Percentiles rank a stretch among this genome's conserved stretches.
Evolutionary conservation across 495 filamentous ascomycete genomes (phyloP).

Genomic region (Daldinia vernicosa): DNA sequence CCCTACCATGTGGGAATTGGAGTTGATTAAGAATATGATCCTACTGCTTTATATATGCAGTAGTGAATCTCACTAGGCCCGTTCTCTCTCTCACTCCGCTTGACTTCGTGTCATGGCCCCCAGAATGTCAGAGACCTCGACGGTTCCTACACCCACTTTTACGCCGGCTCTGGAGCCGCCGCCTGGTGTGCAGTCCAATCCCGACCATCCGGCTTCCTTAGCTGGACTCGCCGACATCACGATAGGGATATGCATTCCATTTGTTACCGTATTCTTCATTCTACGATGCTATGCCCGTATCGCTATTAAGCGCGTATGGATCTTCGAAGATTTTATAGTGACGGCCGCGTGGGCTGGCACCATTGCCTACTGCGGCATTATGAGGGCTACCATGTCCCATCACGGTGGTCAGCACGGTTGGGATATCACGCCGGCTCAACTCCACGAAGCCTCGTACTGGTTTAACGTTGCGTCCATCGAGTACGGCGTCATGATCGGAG

Average conservation of each 20-base stretch:
- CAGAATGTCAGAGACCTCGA: slow-evolving; percentile 1
- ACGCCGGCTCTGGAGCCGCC: slow-evolving; percentile 3
- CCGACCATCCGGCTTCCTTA: background rate
- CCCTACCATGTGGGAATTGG: background rate
- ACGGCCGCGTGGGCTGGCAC: background rate
- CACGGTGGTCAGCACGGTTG: slow-evolving; percentile 49
- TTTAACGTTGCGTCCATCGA: slow-evolving; percentile 49
- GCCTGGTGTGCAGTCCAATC: background rate
- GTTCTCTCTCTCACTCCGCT: background rate
- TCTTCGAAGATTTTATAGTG: background rate
- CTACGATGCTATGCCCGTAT: background rate
- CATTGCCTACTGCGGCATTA: slow-evolving; percentile 1
- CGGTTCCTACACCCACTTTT: slow-evolving; percentile 2
- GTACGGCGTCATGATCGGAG: slow-evolving; percentile 51
- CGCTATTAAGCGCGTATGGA: background rate
- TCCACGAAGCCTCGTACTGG: slow-evolving; percentile 41
- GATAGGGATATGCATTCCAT: background rate
- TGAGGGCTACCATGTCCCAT: slow-evolving; percentile 41
- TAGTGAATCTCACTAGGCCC: background rate
- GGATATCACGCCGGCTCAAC: slow-evolving; percentile 45
- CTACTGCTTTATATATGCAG: background rate
- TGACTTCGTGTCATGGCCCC: slow-evolving; percentile 1
- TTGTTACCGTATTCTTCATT: background rate
- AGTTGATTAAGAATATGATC: background rate
- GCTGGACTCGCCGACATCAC: background rate